phyloP scores from a whole-genome alignment of 495 filamentous ascomycete genomes.

The Xylaria venustula region DNA sequence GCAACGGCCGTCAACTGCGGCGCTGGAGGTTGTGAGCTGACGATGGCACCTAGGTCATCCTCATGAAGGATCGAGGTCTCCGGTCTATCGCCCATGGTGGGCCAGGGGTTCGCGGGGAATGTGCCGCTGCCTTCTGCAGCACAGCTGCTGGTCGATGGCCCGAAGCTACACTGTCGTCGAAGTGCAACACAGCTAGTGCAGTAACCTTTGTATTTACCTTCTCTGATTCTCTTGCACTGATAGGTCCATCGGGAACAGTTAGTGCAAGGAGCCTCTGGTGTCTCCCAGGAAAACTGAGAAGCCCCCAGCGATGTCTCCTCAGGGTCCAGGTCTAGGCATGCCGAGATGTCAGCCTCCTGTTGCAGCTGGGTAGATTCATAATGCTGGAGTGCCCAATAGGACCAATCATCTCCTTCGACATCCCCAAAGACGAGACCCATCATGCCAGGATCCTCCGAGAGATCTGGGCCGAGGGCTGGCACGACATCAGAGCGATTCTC shows the following conservation, averaged over 20 bases:
- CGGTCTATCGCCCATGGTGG: slow-evolving; percentile 44
- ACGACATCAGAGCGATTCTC: not conserved
- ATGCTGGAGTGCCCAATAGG: slow-evolving; percentile 50
- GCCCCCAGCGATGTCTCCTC: slow-evolving; percentile 12
- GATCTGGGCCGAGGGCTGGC: slow-evolving; percentile 17
- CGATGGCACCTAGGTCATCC: slow-evolving; percentile 43
- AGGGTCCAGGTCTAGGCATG: slow-evolving; percentile 13
- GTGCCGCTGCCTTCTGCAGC: slow-evolving; percentile 24
- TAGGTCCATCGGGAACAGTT: slow-evolving; percentile 68
- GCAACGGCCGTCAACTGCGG: slow-evolving; percentile 46
- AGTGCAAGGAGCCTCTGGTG: slow-evolving; percentile 56
- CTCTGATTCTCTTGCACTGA: slow-evolving; percentile 71
- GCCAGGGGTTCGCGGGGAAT: slow-evolving; percentile 46
- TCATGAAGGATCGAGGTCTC: slow-evolving; percentile 42
- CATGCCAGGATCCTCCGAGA: slow-evolving; percentile 31
- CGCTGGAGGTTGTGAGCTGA: slow-evolving; percentile 47
- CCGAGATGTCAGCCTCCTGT: slow-evolving; percentile 17
- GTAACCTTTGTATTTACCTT: slow-evolving; percentile 63
- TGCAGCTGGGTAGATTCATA: slow-evolving; percentile 32
- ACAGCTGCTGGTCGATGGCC: slow-evolving; percentile 28
- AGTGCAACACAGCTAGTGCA: slow-evolving; percentile 80
- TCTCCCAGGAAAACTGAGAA: slow-evolving; percentile 40
- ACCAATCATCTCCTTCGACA: slow-evolving; percentile 47
- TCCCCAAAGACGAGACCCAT: slow-evolving; percentile 46
- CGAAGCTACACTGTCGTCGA: slow-evolving; percentile 71